Percentiles rank a stretch among this genome's conserved stretches.
phyloP scores from a whole-genome alignment of 345 rosid species.

The Linum usitatissimum region DNA sequence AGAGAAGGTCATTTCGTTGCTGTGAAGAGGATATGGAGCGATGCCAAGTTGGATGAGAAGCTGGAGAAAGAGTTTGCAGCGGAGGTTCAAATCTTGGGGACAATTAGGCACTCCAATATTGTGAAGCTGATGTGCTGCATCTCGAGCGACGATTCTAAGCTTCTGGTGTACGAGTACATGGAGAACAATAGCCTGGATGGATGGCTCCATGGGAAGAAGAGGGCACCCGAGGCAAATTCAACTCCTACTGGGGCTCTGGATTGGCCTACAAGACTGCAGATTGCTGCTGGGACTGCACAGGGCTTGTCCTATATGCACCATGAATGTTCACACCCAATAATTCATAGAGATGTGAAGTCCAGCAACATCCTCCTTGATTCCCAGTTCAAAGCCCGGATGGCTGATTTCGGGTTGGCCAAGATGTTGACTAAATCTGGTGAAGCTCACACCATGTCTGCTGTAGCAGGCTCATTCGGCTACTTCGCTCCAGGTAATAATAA shows the following conservation, averaged over 20 bases:
- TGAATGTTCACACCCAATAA: constrained; percentile 55
- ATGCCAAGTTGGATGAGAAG: constrained; percentile 34
- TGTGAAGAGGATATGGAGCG: constrained; percentile 75
- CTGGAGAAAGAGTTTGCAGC: constrained; percentile 67
- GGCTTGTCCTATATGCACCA: constrained; percentile 92
- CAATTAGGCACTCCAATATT: constrained; percentile 70
- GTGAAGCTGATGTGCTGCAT: constrained; percentile 81
- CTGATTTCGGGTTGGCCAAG: constrained; percentile 92
- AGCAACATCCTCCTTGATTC: constrained; percentile 80
- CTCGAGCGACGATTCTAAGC: constrained; percentile 71
- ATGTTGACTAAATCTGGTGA: constrained; percentile 50
- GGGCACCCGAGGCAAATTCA: constrained; percentile 17
- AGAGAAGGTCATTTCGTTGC: constrained; percentile 48
- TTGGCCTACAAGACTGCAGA: constrained; percentile 66
- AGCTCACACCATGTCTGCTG: constrained; percentile 63
- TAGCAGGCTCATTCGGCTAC: constrained; percentile 88
- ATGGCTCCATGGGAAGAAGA: constrained; percentile 67
- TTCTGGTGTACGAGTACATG: constrained; percentile 84
- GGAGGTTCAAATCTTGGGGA: constrained; percentile 67
- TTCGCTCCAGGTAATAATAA: constrained; percentile 66
- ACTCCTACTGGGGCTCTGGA: constrained; percentile 21
- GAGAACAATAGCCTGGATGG: constrained; percentile 77
- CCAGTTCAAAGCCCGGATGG: constrained; percentile 59
- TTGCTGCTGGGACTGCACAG: constrained; percentile 76
- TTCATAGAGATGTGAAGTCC: constrained; percentile 83